phyloP scores from a whole-genome alignment of 2,329 filamentous ascomycete species.

The Fusarium temperatum region DNA sequence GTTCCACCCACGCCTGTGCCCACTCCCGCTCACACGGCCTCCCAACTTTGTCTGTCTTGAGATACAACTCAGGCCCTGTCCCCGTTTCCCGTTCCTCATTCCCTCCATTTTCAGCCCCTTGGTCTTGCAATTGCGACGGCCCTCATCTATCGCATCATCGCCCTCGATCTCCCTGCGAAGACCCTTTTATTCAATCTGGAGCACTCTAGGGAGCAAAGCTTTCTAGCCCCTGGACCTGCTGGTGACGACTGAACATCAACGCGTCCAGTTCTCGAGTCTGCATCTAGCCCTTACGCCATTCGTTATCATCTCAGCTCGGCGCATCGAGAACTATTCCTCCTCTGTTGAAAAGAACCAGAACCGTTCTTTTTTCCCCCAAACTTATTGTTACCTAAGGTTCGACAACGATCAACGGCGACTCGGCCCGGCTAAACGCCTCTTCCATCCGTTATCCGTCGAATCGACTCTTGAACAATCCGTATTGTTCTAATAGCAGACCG shows the following conservation, averaged over 20 bases:
- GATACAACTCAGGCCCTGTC: constrained; percentile 43
- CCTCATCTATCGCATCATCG: constrained; percentile 34
- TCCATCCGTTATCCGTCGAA: constrained; percentile 12
- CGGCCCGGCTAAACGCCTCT: constrained; percentile 31
- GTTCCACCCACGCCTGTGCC: constrained; percentile 40
- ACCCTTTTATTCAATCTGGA: constrained; percentile 14
- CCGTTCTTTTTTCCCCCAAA: not conserved
- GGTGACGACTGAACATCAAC: constrained; percentile 15
- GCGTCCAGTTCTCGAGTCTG: constrained; percentile 17
- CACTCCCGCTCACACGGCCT: constrained; percentile 33
- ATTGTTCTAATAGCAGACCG: not conserved
- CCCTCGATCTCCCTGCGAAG: constrained; percentile 21
- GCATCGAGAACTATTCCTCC: constrained; percentile 4
- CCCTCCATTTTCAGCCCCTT: constrained; percentile 32
- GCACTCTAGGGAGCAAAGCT: constrained; percentile 8
- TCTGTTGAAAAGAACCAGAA: not conserved
- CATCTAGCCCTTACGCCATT: constrained; percentile 11
- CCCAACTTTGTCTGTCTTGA: constrained; percentile 42
- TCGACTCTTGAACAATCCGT: constrained; percentile 17
- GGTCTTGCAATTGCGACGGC: constrained; percentile 42
- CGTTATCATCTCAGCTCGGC: constrained; percentile 14
- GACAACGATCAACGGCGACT: constrained; percentile 14
- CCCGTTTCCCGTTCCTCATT: constrained; percentile 40
- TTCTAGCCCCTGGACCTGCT: constrained; percentile 12
- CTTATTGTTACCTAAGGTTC: constrained; percentile 2